Base-by-base conservation (phyloP, 805 yeast genomes). In the Kuraishia molischiana region DNA sequence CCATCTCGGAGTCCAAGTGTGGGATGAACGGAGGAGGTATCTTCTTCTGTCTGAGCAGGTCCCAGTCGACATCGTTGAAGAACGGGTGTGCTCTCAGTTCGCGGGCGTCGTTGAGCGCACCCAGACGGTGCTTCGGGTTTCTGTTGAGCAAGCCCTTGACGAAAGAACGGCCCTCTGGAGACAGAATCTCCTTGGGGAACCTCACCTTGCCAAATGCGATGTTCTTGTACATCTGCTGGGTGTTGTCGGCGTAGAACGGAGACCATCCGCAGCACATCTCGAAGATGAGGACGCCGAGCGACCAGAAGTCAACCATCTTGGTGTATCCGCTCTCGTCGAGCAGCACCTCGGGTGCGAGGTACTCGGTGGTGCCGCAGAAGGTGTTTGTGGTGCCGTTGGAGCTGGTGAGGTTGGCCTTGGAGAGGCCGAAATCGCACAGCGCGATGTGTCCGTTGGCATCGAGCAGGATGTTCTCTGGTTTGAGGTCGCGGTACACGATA, bases 261-360 rank as follows among this genome's bases (percentile, higher is more conserved):
- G 95, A 84, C 98, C 97, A 92, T 37, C 98, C 98, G 64, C 97
- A 92, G 61, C 97, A 89, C 98, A 92, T 92, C 64, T 92, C 98
- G 61, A 92, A 92, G 34, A 92, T 87, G 41, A 92, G 67, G 19
- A 92, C 98, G 42, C 98, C 98, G 41, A 92, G 66, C 2, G 97
- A 89, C 98, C 98, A 92, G 52, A 92, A 92, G 59, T 92, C 98
- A 43, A 92, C 98, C 97, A 92, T 90, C 61, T 89, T 87, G 29
- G 97, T 92, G 64, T 92, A 92, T 14, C 98, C 98, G 38, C 85
- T 74, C 59, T 92, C 98, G 62, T 92, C 97, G 38, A 92, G 69
- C 48, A 92, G 68, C 14, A 92, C 94, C 60, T 92, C 98, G 2
- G 98, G 98, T 0, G 98, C 98, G 45, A 92, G 69, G 59, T 92